Base-by-base conservation (phyloP, 495 filamentous ascomycete species). In the Pseudomonodictys pantanalensis region DNA sequence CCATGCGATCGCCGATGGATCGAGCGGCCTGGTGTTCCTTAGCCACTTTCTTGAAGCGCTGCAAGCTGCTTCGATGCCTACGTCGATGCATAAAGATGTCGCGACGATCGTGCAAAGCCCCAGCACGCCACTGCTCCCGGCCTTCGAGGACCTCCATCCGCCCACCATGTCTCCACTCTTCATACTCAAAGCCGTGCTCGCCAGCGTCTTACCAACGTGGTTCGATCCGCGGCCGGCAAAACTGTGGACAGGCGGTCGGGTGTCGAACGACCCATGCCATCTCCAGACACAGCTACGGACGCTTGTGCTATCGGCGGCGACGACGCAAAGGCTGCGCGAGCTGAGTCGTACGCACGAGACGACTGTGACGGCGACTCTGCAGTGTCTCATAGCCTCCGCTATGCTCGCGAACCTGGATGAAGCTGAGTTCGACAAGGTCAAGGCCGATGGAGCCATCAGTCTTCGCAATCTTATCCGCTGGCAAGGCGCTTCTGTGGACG, bases 1-100 rank as follows among this genome's bases (percentile, higher is more conserved):
- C 49, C 61, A 65, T 43, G 54, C 56, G 32, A 30, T 65, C 22
- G 61, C 38, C 1, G 61, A 65, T 26, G 61, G 61, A 46, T 76
- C 71, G n/a, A 70, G 69, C 2, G 70, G 61, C 0, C 75, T 75
- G 56, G 68, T 75, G 3, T 75, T 69, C 49, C 76, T 77, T 29
- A 72, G 75, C 51, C 68, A 75, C 0, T 64, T 79, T 2, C 54
- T 76, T 6, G 65, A 68, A 2, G 71, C 63, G 17, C 55, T 72
- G 2, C 69, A 76, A 29, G 56, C 44, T 2, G 41, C 67, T 2
- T 54, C 68, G 3, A 45, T 64, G 24, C 41, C 28, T 1, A 12
- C 38, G 12, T 29, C 51, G 1, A 20, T 8, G 6, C 9, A 3
- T 6, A 17, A 41, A 8, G 24, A 6, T 33, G 44, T 41, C 8